Conservation (phyloP, 2,329 filamentous ascomycete genomes). For the Zymoseptoria ardabiliae region DNA sequence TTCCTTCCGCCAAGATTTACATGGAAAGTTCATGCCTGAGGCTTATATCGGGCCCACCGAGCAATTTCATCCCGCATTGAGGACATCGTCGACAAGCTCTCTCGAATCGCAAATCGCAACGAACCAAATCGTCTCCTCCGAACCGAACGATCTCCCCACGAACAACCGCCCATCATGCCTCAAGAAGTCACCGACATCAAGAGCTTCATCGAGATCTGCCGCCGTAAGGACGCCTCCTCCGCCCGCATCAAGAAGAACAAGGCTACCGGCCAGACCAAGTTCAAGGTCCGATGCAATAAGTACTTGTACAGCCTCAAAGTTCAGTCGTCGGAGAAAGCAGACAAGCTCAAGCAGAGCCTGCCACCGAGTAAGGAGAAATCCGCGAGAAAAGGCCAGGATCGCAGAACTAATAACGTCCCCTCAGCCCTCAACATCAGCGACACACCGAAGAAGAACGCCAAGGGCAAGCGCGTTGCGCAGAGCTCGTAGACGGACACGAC, state of each 20-base stretch:
- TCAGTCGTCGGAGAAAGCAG: slow-evolving; percentile 98
- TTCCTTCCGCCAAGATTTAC: slow-evolving; percentile 1
- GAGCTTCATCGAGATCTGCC: slow-evolving; percentile 99
- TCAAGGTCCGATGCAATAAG: slow-evolving; percentile 95
- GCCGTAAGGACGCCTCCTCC: slow-evolving; percentile 95
- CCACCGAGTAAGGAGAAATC: slow-evolving; percentile 70
- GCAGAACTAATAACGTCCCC: background rate
- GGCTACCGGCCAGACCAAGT: slow-evolving; percentile 77
- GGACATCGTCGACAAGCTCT: background rate
- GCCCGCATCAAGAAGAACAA: slow-evolving; percentile 69
- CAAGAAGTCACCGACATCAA: slow-evolving; percentile 98
- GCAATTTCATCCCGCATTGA: slow-evolving; percentile 4
- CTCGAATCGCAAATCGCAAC: background rate
- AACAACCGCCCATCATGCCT: slow-evolving; percentile 72
- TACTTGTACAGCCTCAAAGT: slow-evolving; percentile 97
- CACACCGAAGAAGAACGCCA: slow-evolving; percentile 56
- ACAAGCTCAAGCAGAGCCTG: slow-evolving; percentile 99
- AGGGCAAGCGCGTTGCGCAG: slow-evolving; percentile 43
- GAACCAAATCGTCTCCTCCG: background rate
- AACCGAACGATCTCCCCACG: slow-evolving; percentile 2
- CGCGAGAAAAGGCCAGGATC: background rate
- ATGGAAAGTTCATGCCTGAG: background rate
- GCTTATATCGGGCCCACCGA: background rate
- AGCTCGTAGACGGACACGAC: slow-evolving; percentile 12
- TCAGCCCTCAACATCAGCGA: slow-evolving; percentile 53